These are phyloP conservation scores for Hyparrhenia diplandra DNA, from an alignment of 176 grass and related monocot genomes.

Conservation along the genomic window DNA sequence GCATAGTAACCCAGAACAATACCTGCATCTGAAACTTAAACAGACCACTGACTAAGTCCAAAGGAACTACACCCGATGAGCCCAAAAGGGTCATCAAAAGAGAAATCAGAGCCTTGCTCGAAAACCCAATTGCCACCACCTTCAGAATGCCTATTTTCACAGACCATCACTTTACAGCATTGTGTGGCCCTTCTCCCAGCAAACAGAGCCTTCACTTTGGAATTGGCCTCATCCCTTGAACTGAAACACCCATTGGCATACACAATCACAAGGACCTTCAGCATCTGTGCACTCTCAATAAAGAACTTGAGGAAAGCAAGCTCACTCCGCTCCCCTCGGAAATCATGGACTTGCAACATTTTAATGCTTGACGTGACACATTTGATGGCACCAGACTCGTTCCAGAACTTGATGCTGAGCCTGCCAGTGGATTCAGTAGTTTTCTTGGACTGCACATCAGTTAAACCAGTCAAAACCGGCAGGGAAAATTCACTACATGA, in stretches of 20 bases:
- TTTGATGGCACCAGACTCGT: not conserved
- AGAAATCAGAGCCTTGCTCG: not conserved
- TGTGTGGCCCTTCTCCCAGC: not conserved
- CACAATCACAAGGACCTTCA: not conserved
- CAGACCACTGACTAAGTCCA: not conserved
- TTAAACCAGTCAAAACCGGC: no score
- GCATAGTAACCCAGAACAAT: no score
- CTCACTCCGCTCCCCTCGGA: not conserved
- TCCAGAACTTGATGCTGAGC: not conserved
- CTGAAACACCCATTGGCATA: not conserved
- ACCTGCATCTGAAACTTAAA: not conserved
- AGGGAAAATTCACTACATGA: not conserved
- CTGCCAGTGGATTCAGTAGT: not conserved
- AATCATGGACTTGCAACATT: not conserved
- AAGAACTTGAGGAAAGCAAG: conserved; percentile 12
- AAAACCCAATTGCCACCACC: not conserved
- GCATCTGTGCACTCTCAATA: not conserved
- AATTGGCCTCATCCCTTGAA: not conserved
- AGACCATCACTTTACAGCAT: not conserved
- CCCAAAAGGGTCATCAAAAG: not conserved
- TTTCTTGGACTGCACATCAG: not conserved
- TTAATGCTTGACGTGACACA: not conserved
- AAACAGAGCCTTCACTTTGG: not conserved
- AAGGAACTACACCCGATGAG: not conserved
- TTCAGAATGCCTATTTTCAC: not conserved